A percentile compares a stretch with the other conserved stretches of the same genome.
These are phyloP conservation scores for Phlebiopsis gigantea DNA, from an alignment of 768 basidiomycete species.

Conservation along the genomic window DNA sequence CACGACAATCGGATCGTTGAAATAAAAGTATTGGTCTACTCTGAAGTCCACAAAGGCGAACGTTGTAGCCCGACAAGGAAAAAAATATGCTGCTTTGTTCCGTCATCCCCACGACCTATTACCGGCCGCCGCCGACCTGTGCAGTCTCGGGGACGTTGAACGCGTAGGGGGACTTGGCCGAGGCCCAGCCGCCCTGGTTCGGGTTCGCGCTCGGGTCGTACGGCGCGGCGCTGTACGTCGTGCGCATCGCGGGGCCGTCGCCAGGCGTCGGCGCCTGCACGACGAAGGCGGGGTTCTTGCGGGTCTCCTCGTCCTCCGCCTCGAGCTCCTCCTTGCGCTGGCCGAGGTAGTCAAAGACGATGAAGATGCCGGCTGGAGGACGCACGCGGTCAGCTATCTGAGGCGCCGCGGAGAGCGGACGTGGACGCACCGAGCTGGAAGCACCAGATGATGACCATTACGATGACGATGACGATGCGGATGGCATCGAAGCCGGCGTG, in stretches of 20 bases:
- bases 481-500: constrained; percentile 35
- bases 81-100: background rate
- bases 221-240: constrained; percentile 17
- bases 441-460: constrained; percentile 46
- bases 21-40: constrained; percentile 2
- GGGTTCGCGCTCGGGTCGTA: constrained; percentile 13
- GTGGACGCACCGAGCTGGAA: constrained; percentile 46
- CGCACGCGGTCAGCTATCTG: constrained; percentile 2
- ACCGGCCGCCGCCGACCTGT: background rate
- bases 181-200: constrained; percentile 11
- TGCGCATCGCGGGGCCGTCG: constrained; percentile 10
- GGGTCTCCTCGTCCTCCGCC: constrained; percentile 13
- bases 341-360: constrained; percentile 46
- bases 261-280: constrained; percentile 16
- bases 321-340: constrained; percentile 48
- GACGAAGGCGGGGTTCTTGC: constrained; percentile 8
- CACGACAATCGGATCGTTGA: background rate
- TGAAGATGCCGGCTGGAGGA: constrained; percentile 42
- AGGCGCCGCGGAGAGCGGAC: background rate
- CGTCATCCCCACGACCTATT: background rate
- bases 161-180: constrained; percentile 13
- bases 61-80: background rate
- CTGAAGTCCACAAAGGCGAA: constrained; percentile 1
- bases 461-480: constrained; percentile 41
- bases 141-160: constrained; percentile 10